Evolutionary conservation across 1,139 yeast genomes (phyloP), one percentile per base, ranked within the genome.

Genomic region (Meyerozyma athensensis): DNA sequence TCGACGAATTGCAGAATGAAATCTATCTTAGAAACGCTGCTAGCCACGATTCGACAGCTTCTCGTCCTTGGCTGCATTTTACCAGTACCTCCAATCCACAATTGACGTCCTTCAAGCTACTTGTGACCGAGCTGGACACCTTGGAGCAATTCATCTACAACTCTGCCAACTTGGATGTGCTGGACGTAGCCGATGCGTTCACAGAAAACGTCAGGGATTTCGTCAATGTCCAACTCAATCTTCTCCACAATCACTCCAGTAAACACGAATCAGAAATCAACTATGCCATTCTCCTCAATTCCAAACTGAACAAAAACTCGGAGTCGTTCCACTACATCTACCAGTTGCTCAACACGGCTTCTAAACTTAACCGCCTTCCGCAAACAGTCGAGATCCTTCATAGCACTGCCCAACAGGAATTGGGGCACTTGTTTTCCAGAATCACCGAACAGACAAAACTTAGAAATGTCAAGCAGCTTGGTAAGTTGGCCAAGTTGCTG

Each of bases 1-100:
- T 86, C 16, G 96, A 86, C 46, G 96, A 89, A 53, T 63, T 89
- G 32, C 82, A 79, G 44, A 76, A 72, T 40, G 85, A 86, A 42
- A 66, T 89, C 14, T 90, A 86, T 53, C 66, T 86, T 39, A 84
- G 81, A 48, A 52, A 49, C 33, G 42, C 43, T 7, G 36, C 24
- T 35, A 37, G 17, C 7, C 32, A 10, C 13, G 37, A 39, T 4
- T 23, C 39, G 12, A 28, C 37, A 24, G 37, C 30, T 14, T 32
- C 9, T 33, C 37, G 33, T 14, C 43, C 61, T 4, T 64, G 70
- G 70, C 58, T 56, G 21, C 43, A 46, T n/a, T 42, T 66, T 12
- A 41, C 58, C 17, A 49, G 49, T 22, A 52, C 65, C 13, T 34
- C 50, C 19, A 55, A 56, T 28, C 57, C 59, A 5, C 54, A 65